A percentile compares a stretch with the other conserved stretches of the same genome.
phyloP scores from a whole-genome alignment of 371 early-diverging fungal species.

The Dichotomocladium elegans region DNA sequence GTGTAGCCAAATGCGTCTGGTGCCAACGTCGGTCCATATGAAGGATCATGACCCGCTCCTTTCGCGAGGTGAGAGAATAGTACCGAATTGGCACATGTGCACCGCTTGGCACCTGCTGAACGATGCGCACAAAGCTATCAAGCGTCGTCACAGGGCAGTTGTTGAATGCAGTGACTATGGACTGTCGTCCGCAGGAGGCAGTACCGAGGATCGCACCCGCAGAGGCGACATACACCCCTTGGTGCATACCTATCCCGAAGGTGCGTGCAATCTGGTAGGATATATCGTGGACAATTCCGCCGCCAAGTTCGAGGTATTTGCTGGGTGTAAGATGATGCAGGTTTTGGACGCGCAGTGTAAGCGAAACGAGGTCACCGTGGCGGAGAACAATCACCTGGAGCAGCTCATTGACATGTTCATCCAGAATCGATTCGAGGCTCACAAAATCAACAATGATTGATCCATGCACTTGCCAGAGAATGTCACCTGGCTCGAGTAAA shows the following conservation, averaged over 20 bases:
- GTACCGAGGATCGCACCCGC: slow-evolving; percentile 66
- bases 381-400: slow-evolving; percentile 67
- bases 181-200: slow-evolving; percentile 54
- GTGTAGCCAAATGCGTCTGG: slow-evolving; percentile 65
- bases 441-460: slow-evolving; percentile 61
- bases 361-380: slow-evolving; percentile 50
- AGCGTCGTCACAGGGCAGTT: slow-evolving; percentile 67
- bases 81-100: slow-evolving; percentile 78
- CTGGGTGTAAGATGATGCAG: slow-evolving; percentile 73
- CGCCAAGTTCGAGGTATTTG: slow-evolving; percentile 81
- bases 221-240: slow-evolving; percentile 80
- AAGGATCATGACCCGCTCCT: slow-evolving; percentile 69
- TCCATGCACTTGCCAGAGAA: slow-evolving; percentile 61
- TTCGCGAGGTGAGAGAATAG: slow-evolving; percentile 58
- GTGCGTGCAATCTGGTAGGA: slow-evolving; percentile 84
- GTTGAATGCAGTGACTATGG: slow-evolving; percentile 66
- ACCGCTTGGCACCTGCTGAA: slow-evolving; percentile 67
- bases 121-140: slow-evolving; percentile 69
- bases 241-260: slow-evolving; percentile 59
- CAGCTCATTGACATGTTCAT: slow-evolving; percentile 60
- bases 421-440: slow-evolving; percentile 61
- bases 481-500: slow-evolving; percentile 71
- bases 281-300: slow-evolving; percentile 76
- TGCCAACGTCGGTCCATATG: slow-evolving; percentile 85
- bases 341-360: slow-evolving; percentile 67